Evolutionary conservation across 441 rosid species (phyloP).

Genomic region (Hura crepitans): DNA sequence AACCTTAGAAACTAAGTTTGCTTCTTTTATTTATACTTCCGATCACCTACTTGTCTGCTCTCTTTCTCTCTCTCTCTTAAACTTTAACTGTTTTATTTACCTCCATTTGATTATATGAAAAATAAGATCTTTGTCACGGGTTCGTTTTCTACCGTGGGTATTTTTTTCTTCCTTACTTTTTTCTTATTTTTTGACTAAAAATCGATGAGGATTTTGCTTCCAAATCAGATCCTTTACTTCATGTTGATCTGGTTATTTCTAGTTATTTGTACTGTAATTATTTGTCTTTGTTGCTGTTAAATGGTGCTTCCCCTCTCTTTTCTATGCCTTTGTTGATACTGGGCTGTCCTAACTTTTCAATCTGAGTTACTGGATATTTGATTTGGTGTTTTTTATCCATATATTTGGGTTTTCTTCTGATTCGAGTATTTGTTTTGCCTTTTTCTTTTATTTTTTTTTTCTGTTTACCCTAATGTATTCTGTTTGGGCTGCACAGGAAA

Average conservation of each 20-base stretch:
- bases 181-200: background rate
- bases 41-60: conserved; percentile 6
- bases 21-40: conserved; percentile 7
- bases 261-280: background rate
- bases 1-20: conserved; percentile 14
- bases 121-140: conserved; percentile 19
- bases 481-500: conserved; percentile 14
- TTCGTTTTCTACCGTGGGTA: background rate
- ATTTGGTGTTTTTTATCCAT: background rate
- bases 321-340: background rate
- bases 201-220: background rate
- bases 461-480: background rate
- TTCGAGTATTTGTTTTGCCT: background rate
- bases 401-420: background rate
- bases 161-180: background rate
- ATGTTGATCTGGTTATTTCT: conserved; percentile 14
- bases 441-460: background rate
- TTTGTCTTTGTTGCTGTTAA: background rate
- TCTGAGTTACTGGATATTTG: conserved; percentile 7
- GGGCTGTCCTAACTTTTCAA: background rate
- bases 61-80: conserved; percentile 9
- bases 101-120: conserved; percentile 3
- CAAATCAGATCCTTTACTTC: conserved; percentile 18
- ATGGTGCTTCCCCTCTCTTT: background rate
- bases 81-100: background rate